A percentile compares a stretch with the other conserved stretches of the same genome.
phyloP scores from a whole-genome alignment of 2,329 filamentous ascomycete species.

The Ambrosiella beaveri region DNA sequence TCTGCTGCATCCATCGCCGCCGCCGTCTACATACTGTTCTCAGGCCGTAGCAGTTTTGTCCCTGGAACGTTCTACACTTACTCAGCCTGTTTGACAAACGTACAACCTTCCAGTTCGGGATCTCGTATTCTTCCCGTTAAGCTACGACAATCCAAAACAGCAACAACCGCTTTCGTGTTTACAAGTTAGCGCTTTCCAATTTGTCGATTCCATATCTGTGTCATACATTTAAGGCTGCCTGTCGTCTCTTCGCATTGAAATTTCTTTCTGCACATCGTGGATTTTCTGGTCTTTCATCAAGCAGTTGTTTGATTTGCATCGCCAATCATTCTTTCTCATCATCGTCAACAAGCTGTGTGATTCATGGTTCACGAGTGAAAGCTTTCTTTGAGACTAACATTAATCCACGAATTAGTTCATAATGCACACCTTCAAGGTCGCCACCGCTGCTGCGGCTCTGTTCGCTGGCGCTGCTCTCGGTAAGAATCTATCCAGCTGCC shows the following conservation, averaged over 20 bases:
- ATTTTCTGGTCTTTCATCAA: background rate
- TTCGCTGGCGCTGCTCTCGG: slow-evolving; percentile 26
- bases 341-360: background rate
- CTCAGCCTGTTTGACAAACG: background rate
- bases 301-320: background rate
- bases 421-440: slow-evolving; percentile 30
- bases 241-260: background rate
- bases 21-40: background rate
- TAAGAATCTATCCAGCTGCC: slow-evolving; percentile 18
- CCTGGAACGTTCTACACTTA: background rate
- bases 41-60: background rate
- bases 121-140: background rate
- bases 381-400: slow-evolving; percentile 1
- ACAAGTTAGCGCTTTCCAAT: background rate
- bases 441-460: slow-evolving; percentile 29
- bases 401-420: slow-evolving; percentile 16
- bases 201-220: background rate
- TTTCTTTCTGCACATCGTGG: background rate
- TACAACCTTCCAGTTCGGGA: background rate
- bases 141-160: background rate
- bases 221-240: background rate
- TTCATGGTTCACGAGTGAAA: background rate
- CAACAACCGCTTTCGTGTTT: background rate
- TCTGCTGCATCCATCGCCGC: too few relatives aligned
- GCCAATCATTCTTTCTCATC: background rate